These are phyloP conservation scores for Lactarius tabidus DNA, from an alignment of 768 basidiomycete species.

Conservation along the genomic window DNA sequence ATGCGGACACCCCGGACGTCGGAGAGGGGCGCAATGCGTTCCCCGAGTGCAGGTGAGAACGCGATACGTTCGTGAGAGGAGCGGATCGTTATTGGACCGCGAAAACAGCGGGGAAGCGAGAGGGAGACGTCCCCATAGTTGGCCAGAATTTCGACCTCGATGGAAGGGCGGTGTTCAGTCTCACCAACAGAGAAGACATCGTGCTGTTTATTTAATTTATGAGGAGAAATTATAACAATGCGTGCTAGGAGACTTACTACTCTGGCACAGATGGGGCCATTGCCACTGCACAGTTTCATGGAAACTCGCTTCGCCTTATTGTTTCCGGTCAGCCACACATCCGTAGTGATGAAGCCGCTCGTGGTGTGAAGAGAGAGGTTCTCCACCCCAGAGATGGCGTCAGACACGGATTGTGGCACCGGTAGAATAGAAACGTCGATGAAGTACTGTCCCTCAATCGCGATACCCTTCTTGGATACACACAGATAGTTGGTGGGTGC, in stretches of 20 bases:
- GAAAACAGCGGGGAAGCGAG: slow-evolving; percentile 11
- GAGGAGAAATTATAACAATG: neutral
- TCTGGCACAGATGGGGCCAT: neutral
- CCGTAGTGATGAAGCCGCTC: neutral
- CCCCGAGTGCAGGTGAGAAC: slow-evolving; percentile 3
- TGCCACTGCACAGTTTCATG: neutral
- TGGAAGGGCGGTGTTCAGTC: neutral
- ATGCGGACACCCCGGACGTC: neutral
- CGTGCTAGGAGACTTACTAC: neutral
- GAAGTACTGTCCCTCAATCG: slow-evolving; percentile 3
- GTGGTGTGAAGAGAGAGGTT: slow-evolving; percentile 12
- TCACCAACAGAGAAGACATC: neutral
- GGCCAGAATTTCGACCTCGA: neutral
- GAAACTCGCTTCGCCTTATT: neutral
- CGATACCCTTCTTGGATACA: neutral
- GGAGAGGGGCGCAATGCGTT: neutral
- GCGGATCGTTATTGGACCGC: slow-evolving; percentile 7
- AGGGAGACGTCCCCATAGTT: slow-evolving; percentile 7
- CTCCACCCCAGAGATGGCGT: neutral
- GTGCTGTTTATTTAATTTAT: neutral
- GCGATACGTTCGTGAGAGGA: neutral
- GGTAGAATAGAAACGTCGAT: slow-evolving; percentile 8
- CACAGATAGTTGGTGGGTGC: slow-evolving; percentile 2
- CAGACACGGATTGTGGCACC: neutral
- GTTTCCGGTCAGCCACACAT: slow-evolving; percentile 2